A percentile compares a stretch with the other conserved stretches of the same genome.
phyloP scores from a whole-genome alignment of 176 grass and related monocot species.

The Eragrostis curvula region DNA sequence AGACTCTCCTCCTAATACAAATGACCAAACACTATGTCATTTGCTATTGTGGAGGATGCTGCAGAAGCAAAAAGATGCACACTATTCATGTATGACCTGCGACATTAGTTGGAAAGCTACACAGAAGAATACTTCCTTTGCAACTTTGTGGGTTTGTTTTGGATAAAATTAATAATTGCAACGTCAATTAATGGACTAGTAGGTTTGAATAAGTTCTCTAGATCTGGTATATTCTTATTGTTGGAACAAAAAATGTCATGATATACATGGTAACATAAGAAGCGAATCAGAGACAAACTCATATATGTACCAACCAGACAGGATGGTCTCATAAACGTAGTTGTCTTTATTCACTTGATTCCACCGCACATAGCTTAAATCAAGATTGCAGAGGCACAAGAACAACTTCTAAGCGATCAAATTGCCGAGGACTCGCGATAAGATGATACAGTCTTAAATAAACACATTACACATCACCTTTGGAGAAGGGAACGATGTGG shows the following conservation, averaged over 20 bases:
- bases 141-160: background rate
- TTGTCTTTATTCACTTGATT: background rate
- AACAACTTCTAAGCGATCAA: background rate
- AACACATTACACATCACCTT: constrained; percentile 44
- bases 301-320: background rate
- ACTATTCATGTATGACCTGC: background rate
- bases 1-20: constrained; percentile 76
- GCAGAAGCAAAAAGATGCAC: background rate
- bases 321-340: background rate
- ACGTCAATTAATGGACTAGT: background rate
- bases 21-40: constrained; percentile 2
- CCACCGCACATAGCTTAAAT: background rate
- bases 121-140: background rate
- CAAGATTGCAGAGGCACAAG: background rate
- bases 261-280: background rate
- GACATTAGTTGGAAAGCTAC: background rate
- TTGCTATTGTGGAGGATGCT: background rate
- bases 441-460: background rate
- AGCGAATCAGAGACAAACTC: background rate
- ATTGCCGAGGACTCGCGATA: background rate
- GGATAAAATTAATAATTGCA: background rate
- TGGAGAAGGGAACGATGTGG: constrained; percentile 90
- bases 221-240: too few species aligned
- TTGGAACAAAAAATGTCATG: background rate
- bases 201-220: background rate